phyloP scores from a whole-genome alignment of 2,329 filamentous ascomycete species.

The Macroventuria anomochaeta region DNA sequence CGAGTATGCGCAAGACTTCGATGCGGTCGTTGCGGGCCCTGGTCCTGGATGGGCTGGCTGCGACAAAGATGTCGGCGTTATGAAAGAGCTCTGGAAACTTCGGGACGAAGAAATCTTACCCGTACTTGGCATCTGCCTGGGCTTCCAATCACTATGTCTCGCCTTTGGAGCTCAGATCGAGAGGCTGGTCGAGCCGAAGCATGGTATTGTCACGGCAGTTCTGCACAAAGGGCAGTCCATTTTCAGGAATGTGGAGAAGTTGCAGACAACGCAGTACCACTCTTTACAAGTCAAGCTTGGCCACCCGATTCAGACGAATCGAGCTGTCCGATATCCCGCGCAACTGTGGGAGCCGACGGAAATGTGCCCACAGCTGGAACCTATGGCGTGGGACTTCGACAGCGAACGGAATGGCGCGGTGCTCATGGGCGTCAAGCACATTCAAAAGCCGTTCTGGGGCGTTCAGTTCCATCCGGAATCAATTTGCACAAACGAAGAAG shows the following conservation, averaged over 20 bases:
- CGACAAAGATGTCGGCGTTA: slow-evolving; percentile 80
- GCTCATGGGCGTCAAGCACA: slow-evolving; percentile 79
- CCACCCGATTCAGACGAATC: slow-evolving; percentile 35
- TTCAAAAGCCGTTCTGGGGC: slow-evolving; percentile 76
- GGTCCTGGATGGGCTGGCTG: slow-evolving; percentile 83
- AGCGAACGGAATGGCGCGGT: slow-evolving; percentile 60
- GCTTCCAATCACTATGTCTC: slow-evolving; percentile 81
- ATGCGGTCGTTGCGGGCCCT: slow-evolving; percentile 88
- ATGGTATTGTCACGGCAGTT: slow-evolving; percentile 79
- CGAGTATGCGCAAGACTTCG: slow-evolving; percentile 65
- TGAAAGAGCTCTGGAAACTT: slow-evolving; percentile 76
- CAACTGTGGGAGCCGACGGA: slow-evolving; percentile 50
- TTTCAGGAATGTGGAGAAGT: slow-evolving; percentile 65
- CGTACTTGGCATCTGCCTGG: slow-evolving; percentile 85
- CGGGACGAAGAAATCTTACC: slow-evolving; percentile 68
- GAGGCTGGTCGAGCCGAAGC: slow-evolving; percentile 73
- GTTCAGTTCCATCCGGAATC: slow-evolving; percentile 93
- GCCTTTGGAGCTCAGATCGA: slow-evolving; percentile 71
- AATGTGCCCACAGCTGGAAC: slow-evolving; percentile 48
- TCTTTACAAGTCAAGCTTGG: slow-evolving; percentile 60
- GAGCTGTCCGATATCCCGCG: slow-evolving; percentile 46
- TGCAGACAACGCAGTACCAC: slow-evolving; percentile 81
- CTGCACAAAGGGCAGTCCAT: slow-evolving; percentile 67
- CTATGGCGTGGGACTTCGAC: slow-evolving; percentile 57
- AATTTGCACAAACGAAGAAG: slow-evolving; percentile 75